These are phyloP conservation scores for Solanum aculeatissimum DNA, from an alignment of 305 asterid genomes.

Conservation along the genomic window DNA sequence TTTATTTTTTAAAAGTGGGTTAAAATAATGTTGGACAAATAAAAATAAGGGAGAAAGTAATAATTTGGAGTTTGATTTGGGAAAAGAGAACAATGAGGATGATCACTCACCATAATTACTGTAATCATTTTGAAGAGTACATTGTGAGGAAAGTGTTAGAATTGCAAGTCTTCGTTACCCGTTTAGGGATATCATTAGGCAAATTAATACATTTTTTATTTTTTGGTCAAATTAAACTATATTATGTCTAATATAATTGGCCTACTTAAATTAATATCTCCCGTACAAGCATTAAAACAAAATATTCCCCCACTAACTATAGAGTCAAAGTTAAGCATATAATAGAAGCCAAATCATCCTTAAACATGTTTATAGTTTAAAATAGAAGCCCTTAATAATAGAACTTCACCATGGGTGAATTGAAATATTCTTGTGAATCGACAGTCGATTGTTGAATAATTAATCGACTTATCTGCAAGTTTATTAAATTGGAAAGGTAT, in stretches of 20 bases:
- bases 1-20: too few relatives aligned
- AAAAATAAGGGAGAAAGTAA: background rate
- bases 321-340: background rate
- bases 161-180: background rate
- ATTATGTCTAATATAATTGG: background rate
- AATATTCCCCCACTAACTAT: background rate
- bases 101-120: background rate
- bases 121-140: background rate
- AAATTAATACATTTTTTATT: background rate
- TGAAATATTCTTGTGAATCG: too few relatives aligned
- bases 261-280: background rate
- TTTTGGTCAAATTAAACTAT: background rate
- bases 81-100: background rate
- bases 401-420: too few relatives aligned
- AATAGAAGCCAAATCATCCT: background rate
- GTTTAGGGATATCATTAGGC: background rate
- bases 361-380: background rate
- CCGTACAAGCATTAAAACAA: background rate
- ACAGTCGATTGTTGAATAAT: too few relatives aligned
- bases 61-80: background rate
- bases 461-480: too few relatives aligned
- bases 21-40: too few relatives aligned
- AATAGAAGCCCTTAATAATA: background rate
- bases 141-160: background rate
- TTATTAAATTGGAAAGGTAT: too few relatives aligned